A percentile compares a stretch with the other conserved stretches of the same genome.
These are phyloP conservation scores for Calonectria naviculata DNA, from an alignment of 2,329 filamentous ascomycete genomes.

Conservation along the genomic window DNA sequence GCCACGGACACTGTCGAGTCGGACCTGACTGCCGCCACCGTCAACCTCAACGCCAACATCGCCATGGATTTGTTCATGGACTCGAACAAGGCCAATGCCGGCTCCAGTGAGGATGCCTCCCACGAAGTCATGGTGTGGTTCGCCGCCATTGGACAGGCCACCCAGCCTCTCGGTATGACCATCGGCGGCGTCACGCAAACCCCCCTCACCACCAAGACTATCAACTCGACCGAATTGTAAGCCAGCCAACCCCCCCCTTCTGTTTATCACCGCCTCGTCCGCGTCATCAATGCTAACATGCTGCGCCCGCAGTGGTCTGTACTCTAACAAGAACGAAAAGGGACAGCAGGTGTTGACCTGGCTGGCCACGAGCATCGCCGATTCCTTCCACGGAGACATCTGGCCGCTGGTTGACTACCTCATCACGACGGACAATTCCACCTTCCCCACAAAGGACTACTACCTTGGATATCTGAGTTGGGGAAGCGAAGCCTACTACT, in stretches of 20 bases:
- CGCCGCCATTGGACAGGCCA: slow-evolving; percentile 56
- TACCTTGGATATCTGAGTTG: slow-evolving; percentile 65
- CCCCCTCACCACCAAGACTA: slow-evolving; percentile 43
- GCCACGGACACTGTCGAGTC: slow-evolving; percentile 47
- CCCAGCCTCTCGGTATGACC: slow-evolving; percentile 58
- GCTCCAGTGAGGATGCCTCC: slow-evolving; percentile 52
- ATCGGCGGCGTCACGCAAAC: slow-evolving; percentile 38
- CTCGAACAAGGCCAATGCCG: slow-evolving; percentile 51
- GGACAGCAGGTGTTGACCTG: slow-evolving; percentile 63
- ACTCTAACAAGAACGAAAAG: slow-evolving; percentile 51
- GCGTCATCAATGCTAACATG: slow-evolving; percentile 15
- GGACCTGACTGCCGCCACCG: slow-evolving; percentile 45
- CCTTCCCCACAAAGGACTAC: slow-evolving; percentile 52
- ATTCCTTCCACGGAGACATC: slow-evolving; percentile 60
- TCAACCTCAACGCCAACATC: slow-evolving; percentile 67
- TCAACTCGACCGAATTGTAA: slow-evolving; percentile 58
- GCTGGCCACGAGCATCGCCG: slow-evolving; percentile 49
- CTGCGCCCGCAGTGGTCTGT: slow-evolving; percentile 50
- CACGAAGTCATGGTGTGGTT: slow-evolving; percentile 71
- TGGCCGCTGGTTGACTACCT: slow-evolving; percentile 56
- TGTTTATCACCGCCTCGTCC: neutral
- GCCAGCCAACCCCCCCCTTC: slow-evolving; percentile 20
- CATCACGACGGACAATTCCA: slow-evolving; percentile 43
- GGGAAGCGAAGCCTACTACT: slow-evolving; percentile 61
- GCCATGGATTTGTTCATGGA: slow-evolving; percentile 70